Conservation (phyloP, 2,329 filamentous ascomycete species). For the Fusarium napiforme region DNA sequence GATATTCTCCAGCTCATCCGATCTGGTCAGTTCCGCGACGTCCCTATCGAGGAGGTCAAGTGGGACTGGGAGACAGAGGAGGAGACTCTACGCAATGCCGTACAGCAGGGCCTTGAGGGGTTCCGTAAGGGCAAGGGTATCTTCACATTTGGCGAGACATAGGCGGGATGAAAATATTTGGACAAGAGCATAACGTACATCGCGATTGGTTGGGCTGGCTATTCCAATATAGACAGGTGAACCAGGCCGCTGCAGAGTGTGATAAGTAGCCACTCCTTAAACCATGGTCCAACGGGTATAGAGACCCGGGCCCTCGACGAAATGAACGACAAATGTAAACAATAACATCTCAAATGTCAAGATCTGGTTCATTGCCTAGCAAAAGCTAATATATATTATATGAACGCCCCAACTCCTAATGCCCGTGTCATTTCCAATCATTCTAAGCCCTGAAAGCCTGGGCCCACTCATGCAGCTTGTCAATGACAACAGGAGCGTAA, state of each 20-base stretch:
- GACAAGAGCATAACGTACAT: background rate
- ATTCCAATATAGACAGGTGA: background rate
- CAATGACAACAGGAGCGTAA: constrained; percentile 92
- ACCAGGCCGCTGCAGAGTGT: background rate
- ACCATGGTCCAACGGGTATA: background rate
- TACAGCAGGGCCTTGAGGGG: constrained; percentile 84
- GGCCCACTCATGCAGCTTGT: constrained; percentile 91
- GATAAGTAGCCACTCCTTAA: background rate
- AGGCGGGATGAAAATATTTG: background rate
- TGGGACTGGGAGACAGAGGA: constrained; percentile 88
- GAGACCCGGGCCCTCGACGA: background rate
- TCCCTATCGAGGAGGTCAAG: constrained; percentile 81
- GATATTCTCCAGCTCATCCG: constrained; percentile 83
- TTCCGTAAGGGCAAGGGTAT: constrained; percentile 90
- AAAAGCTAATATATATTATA: background rate
- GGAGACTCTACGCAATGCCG: constrained; percentile 74
- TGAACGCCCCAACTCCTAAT: constrained; percentile 5
- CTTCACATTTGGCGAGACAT: constrained; percentile 79
- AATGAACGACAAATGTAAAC: background rate
- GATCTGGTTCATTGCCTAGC: background rate
- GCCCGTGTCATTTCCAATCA: background rate
- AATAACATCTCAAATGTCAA: background rate
- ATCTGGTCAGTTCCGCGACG: constrained; percentile 81
- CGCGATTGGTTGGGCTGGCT: background rate
- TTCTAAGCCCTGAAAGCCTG: constrained; percentile 84